Base-by-base conservation (phyloP, 1,284 basidiomycete genomes). In the Heterobasidion parviporum region DNA sequence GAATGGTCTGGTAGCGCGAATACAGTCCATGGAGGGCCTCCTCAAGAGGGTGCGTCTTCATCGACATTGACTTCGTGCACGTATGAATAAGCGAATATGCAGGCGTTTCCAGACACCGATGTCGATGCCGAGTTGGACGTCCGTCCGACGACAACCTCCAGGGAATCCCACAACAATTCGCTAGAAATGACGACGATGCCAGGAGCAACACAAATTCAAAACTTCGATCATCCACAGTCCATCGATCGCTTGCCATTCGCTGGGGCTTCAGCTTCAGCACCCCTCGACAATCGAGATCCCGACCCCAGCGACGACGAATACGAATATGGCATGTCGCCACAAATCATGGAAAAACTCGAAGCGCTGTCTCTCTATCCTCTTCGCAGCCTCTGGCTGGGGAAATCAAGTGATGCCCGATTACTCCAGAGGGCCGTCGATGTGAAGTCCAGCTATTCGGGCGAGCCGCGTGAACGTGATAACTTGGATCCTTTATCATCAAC, bases 351-450 rank as follows among this genome's bases (percentile, higher is more conserved):
- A 33, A 67, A 73, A n/a, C 55, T 80, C 14, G 69, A 68, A 48
- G 59, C 61, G 6, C 58, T 78, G 26, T 60, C 64, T 2, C 56
- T 79, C 8, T 56, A 71, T 32, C 67, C 71, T 0, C 60, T 59
- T 2, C 67, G 74, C 2, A 70, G 73, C 41, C 74, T 83, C 9
- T 90, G 87, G 67, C 84, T 86, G 59, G 88, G 88, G 1, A 86
- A 88, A 63, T 85, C 84, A 1, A 89, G 86, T 53, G 81, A 81
- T 3, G 76, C 82, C 1, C 80, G 80, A 70, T 75, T 91, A 9
- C 71, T 91, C 50, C 80, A 81, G 48, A 77, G 79, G 2, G 83
- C 87, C 14, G 75, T 89, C 20, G 80, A 83, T 54, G 69, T 89
- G 16, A 89, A 87, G 65, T 77, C 80, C 44, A 80, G 82, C 57